These are phyloP conservation scores for Brasenia schreberi DNA, from an alignment of 164 flowering plant species.

Conservation along the genomic window DNA sequence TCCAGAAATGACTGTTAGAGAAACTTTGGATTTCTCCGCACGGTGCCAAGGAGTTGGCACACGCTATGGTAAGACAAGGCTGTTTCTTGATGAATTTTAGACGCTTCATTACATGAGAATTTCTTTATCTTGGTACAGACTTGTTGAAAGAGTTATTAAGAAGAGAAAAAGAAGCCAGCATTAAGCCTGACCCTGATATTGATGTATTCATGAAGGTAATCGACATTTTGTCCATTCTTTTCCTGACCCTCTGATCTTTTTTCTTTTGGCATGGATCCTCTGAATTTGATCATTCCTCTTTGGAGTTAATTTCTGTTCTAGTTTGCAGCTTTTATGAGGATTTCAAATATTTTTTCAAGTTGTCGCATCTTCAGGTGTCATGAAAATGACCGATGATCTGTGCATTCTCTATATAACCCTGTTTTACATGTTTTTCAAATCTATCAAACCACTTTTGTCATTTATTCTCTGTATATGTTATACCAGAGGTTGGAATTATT, in stretches of 20 bases:
- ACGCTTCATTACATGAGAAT: background rate
- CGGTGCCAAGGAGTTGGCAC: constrained; percentile 86
- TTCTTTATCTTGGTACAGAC: constrained; percentile 9
- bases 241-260: background rate
- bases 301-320: background rate
- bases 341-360: background rate
- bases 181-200: constrained; percentile 20
- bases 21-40: constrained; percentile 88
- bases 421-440: too few species aligned
- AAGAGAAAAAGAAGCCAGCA: constrained; percentile 17
- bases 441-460: too few species aligned
- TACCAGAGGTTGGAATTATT: too few species aligned
- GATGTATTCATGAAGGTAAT: constrained; percentile 28
- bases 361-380: too few species aligned
- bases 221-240: too few species aligned
- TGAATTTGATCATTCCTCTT: background rate
- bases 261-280: background rate
- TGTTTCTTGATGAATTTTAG: background rate
- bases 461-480: too few species aligned
- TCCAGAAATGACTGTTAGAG: constrained; percentile 82
- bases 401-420: too few species aligned
- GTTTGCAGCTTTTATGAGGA: background rate
- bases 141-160: constrained; percentile 20
- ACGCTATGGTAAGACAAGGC: constrained; percentile 42
- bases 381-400: too few species aligned